Conservation (phyloP, 208 protist genomes). For the Trichomonas vaginalis region DNA sequence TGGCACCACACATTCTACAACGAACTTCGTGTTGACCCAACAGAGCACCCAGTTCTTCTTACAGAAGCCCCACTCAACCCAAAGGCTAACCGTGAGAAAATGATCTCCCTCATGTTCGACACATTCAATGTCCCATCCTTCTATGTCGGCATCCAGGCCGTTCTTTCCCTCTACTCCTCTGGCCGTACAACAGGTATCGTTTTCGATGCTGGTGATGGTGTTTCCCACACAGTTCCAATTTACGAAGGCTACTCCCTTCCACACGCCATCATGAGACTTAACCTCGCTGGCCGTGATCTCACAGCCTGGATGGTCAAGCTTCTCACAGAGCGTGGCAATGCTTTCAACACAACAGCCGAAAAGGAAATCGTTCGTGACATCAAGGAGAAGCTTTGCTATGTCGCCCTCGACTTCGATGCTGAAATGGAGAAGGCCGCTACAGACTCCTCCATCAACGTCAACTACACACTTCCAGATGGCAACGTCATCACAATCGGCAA, state of each 20-base stretch:
- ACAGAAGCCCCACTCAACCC: slow-evolving; percentile 65
- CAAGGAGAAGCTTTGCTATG: slow-evolving; percentile 50
- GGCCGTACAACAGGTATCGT: slow-evolving; percentile 63
- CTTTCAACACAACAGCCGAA: slow-evolving; percentile 46
- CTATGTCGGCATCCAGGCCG: slow-evolving; percentile 67
- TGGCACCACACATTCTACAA: too few species aligned
- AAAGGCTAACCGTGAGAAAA: slow-evolving; percentile 62
- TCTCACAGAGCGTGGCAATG: too few species aligned
- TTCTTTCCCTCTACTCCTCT: slow-evolving; percentile 66
- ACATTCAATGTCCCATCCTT: slow-evolving; percentile 55
- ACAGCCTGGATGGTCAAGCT: too few species aligned
- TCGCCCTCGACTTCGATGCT: too few species aligned
- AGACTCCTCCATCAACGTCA: too few species aligned
- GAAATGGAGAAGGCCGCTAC: too few species aligned
- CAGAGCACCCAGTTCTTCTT: slow-evolving; percentile 79
- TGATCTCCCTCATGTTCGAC: slow-evolving; percentile 66
- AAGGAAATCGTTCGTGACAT: slow-evolving; percentile 54
- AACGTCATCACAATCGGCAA: slow-evolving; percentile 41
- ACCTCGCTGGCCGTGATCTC: too few species aligned
- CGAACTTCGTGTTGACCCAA: too few species aligned
- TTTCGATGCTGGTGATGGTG: too few species aligned
- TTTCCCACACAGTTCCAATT: too few species aligned
- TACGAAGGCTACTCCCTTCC: too few species aligned
- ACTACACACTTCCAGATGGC: slow-evolving; percentile 59
- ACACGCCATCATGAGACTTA: too few species aligned